Evolutionary conservation across 139 green algal species (phyloP), one percentile per base, ranked within the genome.

Genomic region (Pleodorina starrii): DNA sequence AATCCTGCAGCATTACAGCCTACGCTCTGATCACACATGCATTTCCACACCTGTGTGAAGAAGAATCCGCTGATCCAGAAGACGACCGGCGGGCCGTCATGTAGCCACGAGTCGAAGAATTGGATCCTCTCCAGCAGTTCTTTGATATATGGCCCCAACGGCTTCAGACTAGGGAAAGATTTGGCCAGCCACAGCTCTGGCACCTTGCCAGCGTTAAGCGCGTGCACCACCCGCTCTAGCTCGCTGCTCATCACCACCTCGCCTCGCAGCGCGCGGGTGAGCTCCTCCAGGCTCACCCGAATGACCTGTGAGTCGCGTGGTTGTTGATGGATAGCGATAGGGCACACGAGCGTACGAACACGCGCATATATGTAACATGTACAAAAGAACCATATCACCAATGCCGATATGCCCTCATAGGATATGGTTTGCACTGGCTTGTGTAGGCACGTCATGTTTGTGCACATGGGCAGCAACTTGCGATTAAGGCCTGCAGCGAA

Each of bases 31-130:
- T n/a, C n/a, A n/a, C n/a, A n/a, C n/a, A n/a, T n/a, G n/a, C n/a
- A n/a, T n/a, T n/a, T n/a, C n/a, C n/a, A n/a, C 29, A 93, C 93
- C 93, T 96, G 94, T 17, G 96, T 97, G 92, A 98, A 98, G 93
- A 97, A 98, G 92, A 98, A 98, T 57, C 95, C 95, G 38, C 88
- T 93, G 78, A 98, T 90, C 96, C 96, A 98, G 86, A 95, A 98
- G 21, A 96, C 92, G 4, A 75, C 71, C 1, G 95, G 87, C 9
- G 87, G 60, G 3, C 95, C 96, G 1, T 91, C 42, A 36, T 94
- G 78, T 14, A 98, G 91, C 96, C 96, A 98, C 27, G 85, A 42
- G 7, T 27, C 44, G 79, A 97, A 96, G 69, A 97, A 95, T 17
- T 89, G 71, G 17, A 90, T 40, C 6, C 95, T 79, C 86, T 96